Evolutionary conservation across 2,329 filamentous ascomycete genomes (phyloP).

Genomic region (Fusarium sp.): DNA sequence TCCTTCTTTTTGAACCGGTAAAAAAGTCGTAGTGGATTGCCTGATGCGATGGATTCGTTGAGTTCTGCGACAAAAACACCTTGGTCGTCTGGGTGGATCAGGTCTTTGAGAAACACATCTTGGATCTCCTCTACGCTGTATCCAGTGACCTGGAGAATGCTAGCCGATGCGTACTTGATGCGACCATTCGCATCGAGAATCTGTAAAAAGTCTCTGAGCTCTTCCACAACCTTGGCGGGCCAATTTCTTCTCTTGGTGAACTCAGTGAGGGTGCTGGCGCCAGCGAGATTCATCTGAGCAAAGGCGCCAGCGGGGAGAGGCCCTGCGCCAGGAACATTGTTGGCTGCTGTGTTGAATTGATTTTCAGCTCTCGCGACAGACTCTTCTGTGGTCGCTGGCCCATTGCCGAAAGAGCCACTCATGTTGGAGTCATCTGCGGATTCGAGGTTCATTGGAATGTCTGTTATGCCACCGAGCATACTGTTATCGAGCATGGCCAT

Average conservation of each 20-base stretch:
- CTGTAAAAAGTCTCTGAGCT: slow-evolving; percentile 87
- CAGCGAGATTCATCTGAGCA: slow-evolving; percentile 45
- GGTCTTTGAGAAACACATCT: slow-evolving; percentile 80
- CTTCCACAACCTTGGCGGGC: slow-evolving; percentile 88
- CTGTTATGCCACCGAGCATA: slow-evolving; percentile 50
- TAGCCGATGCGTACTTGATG: slow-evolving; percentile 87
- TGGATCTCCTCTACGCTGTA: slow-evolving; percentile 76
- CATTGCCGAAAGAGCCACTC: slow-evolving; percentile 35
- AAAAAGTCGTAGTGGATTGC: slow-evolving; percentile 83
- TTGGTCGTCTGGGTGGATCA: slow-evolving; percentile 87
- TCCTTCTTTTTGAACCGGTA: slow-evolving; percentile 83
- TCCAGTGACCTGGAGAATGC: slow-evolving; percentile 77
- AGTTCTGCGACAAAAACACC: slow-evolving; percentile 86
- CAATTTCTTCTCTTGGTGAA: slow-evolving; percentile 75
- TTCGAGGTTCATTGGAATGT: slow-evolving; percentile 57
- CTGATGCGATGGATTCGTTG: slow-evolving; percentile 86
- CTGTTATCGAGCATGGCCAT: slow-evolving; percentile 57
- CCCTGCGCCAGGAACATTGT: slow-evolving; percentile 54
- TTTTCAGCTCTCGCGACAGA: slow-evolving; percentile 47
- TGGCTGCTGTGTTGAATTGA: slow-evolving; percentile 47
- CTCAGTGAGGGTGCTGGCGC: slow-evolving; percentile 61
- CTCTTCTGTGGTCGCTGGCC: slow-evolving; percentile 40
- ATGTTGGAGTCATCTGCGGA: slow-evolving; percentile 44
- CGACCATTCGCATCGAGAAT: slow-evolving; percentile 86
- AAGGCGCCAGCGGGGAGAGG: slow-evolving; percentile 54